Conservation (phyloP, 345 rosid species). For the Gossypium bickii region DNA sequence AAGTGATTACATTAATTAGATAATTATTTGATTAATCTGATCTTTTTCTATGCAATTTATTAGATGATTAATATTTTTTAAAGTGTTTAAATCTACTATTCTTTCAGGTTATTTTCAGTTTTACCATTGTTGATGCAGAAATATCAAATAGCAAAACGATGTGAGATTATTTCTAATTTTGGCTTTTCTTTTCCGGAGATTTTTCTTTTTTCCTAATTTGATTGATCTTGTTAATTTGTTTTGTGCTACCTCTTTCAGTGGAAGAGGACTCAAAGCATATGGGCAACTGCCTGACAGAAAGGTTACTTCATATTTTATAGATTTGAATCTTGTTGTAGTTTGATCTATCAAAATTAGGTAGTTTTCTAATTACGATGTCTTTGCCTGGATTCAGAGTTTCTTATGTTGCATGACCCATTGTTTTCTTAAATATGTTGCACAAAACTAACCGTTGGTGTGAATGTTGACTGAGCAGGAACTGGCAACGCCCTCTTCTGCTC, state of each 20-base stretch:
- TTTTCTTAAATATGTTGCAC: slow-evolving; percentile 5
- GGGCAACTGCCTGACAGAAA: slow-evolving; percentile 30
- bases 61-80: background rate
- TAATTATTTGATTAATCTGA: background rate
- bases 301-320: slow-evolving; percentile 31
- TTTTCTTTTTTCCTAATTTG: background rate
- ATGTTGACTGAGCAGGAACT: slow-evolving; percentile 27
- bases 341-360: background rate
- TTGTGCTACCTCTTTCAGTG: slow-evolving; percentile 29
- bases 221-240: slow-evolving; percentile 13
- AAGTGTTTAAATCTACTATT: background rate
- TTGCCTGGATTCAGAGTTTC: background rate
- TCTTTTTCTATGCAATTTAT: background rate
- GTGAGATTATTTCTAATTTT: slow-evolving; percentile 30
- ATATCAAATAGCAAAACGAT: slow-evolving; percentile 24
- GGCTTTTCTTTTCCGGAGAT: background rate
- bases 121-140: slow-evolving; percentile 36
- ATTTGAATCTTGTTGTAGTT: background rate
- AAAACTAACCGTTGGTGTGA: background rate
- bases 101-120: slow-evolving; percentile 41
- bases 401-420: background rate
- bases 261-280: slow-evolving; percentile 35
- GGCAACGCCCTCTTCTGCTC: slow-evolving; percentile 31
- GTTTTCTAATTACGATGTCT: background rate
- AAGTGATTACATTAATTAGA: background rate